Evolutionary conservation across 306 rosid genomes (phyloP).

Genomic region (Vicia faba): DNA sequence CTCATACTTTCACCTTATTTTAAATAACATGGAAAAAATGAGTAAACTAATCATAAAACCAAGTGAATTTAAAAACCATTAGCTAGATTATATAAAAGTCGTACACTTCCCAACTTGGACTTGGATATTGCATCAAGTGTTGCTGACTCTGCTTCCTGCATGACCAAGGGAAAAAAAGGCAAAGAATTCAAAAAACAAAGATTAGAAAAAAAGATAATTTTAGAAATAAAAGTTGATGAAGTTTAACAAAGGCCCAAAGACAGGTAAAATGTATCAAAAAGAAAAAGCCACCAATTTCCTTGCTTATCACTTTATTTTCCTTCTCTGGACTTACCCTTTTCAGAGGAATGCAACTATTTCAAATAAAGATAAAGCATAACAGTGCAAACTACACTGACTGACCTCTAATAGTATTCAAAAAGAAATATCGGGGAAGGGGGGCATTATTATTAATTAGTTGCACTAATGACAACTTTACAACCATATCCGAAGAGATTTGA

Average conservation of each 20-base stretch:
- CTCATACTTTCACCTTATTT: conserved; percentile 1
- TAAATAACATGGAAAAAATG: conserved; percentile 15
- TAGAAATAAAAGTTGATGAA: conserved; percentile 1
- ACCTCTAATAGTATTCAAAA: neutral
- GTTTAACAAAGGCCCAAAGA: conserved; percentile 16
- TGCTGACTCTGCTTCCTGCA: conserved; percentile 93
- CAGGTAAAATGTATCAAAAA: neutral
- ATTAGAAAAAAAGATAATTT: conserved; percentile 3
- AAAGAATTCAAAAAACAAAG: conserved; percentile 29
- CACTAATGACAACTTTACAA: neutral
- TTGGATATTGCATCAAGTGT: conserved; percentile 94
- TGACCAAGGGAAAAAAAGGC: neutral
- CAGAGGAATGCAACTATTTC: neutral
- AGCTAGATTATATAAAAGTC: conserved; percentile 40
- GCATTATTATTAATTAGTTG: neutral
- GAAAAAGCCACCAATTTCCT: conserved; percentile 7
- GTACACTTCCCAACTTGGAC: conserved; percentile 86
- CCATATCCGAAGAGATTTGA: neutral
- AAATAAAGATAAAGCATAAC: neutral
- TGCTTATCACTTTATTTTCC: neutral
- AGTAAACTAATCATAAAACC: conserved; percentile 17
- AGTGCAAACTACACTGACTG: neutral
- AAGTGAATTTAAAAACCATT: conserved; percentile 24
- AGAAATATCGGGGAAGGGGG: neutral
- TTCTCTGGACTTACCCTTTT: neutral